Evolutionary conservation across 768 basidiomycete genomes (phyloP).

Genomic region (Hemileccinum rubropunctum): DNA sequence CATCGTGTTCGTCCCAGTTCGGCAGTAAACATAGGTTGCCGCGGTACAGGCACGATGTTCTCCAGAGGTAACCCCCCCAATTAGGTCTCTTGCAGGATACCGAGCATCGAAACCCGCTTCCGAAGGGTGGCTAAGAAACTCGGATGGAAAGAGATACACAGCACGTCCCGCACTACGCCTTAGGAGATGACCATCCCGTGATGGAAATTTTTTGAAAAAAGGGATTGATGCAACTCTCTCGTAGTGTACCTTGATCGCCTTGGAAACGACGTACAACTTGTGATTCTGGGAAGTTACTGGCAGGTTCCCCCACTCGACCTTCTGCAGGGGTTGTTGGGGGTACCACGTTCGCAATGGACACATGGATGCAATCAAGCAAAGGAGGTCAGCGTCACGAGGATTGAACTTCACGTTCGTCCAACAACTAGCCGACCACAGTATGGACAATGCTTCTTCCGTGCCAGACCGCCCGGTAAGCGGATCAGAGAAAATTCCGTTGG

Average conservation of each 20-base stretch:
- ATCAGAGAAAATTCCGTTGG: conserved; percentile 37
- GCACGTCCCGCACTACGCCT: conserved; percentile 12
- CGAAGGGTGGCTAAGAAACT: neutral
- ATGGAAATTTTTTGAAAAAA: conserved; percentile 11
- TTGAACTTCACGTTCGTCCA: conserved; percentile 37
- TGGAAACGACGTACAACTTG: conserved; percentile 5
- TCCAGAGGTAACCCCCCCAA: neutral
- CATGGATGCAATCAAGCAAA: conserved; percentile 32
- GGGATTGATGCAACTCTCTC: conserved; percentile 2
- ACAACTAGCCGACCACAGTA: conserved; percentile 36
- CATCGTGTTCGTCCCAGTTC: neutral
- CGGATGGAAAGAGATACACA: conserved; percentile 11
- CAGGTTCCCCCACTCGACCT: conserved; percentile 10
- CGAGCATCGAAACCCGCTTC: neutral
- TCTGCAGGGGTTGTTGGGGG: conserved; percentile 31
- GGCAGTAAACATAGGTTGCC: conserved; percentile 4
- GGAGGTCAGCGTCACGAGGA: conserved; percentile 24
- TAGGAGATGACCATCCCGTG: conserved; percentile 13
- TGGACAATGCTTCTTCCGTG: conserved; percentile 38
- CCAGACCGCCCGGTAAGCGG: conserved; percentile 43
- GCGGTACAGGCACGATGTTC: conserved; percentile 10
- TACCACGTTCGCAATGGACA: conserved; percentile 36
- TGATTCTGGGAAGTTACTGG: conserved; percentile 1
- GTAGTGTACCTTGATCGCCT: conserved; percentile 22
- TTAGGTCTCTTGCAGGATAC: conserved; percentile 11